Evolutionary conservation across 2,329 filamentous ascomycete species (phyloP).

Genomic region (Cadophora luteo-olivacea): DNA sequence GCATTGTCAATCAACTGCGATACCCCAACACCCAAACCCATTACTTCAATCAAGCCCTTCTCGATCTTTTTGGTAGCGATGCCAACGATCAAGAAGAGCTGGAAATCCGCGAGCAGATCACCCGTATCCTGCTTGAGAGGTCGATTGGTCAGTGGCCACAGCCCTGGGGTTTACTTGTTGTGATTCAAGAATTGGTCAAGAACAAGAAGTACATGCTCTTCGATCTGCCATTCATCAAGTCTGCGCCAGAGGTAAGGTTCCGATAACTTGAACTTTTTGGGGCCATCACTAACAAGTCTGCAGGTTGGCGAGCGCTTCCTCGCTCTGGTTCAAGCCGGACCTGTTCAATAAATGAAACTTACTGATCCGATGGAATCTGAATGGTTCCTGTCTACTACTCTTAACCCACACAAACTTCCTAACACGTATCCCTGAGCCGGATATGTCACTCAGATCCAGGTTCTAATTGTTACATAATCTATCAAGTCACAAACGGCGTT

Average conservation of each 20-base stretch:
- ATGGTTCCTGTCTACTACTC: constrained; percentile 13
- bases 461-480: constrained; percentile 44
- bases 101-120: constrained; percentile 89
- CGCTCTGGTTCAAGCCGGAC: constrained; percentile 34
- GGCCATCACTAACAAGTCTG: constrained; percentile 28
- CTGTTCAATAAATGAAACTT: constrained; percentile 10
- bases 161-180: constrained; percentile 92
- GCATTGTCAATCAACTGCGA: constrained; percentile 90
- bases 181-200: constrained; percentile 87
- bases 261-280: neutral
- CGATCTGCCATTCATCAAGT: constrained; percentile 90
- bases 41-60: constrained; percentile 86
- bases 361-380: constrained; percentile 11
- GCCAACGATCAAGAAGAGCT: constrained; percentile 75
- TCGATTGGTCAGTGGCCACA: constrained; percentile 89
- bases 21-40: constrained; percentile 89
- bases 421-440: constrained; percentile 19
- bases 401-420: constrained; percentile 16
- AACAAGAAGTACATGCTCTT: constrained; percentile 93
- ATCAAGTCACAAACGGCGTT: constrained; percentile 44
- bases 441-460: constrained; percentile 25
- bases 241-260: constrained; percentile 76
- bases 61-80: constrained; percentile 85
- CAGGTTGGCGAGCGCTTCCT: constrained; percentile 44
- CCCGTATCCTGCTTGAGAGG: constrained; percentile 85